Base-by-base conservation (phyloP, 352 stramenopile species). In the Globisporangium nunn region DNA sequence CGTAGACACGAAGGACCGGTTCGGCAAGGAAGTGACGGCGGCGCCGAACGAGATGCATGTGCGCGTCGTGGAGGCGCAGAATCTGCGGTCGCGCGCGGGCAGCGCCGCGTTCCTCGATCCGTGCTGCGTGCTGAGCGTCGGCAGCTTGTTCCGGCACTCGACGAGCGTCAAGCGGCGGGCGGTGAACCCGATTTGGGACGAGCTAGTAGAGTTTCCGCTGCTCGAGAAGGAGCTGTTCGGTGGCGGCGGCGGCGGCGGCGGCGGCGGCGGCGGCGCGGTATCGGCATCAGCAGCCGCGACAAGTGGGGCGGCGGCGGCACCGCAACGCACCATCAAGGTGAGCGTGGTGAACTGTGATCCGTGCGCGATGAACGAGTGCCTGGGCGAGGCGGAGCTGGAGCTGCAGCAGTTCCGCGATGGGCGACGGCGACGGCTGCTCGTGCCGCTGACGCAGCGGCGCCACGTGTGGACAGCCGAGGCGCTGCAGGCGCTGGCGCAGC, bases 31-130 rank as follows among this genome's bases (percentile, higher is more conserved):
- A 17, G 59, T 85, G 14, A 14, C 39, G 7, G 54, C 64, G 12
- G 55, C 58, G 33, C 68, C 70, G n/a, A 81, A 79, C 59, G 68
- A 85, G 50, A 81, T 85, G 72, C 75, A 85, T 54, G 50, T 85
- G 35, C 59, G 61, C 15, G 62, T 85, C 17, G 50, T 79, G 12
- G 75, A 85, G 49, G 75, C 62, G 4, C 75, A 78, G 56, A 82
- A 85, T 54, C 57, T 82, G 28, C 60, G 68, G 31, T 64, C 63
- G 39, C 54, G 68, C 11, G 62, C 70, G 43, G 52, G 45, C 11
- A 59, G 48, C n/a, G 66, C 66, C 18, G 60, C 48, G n/a, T 53
- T 71, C 30, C 64, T 85, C 11, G 72, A 85, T 47, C 75, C 75
- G 46, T 85, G 79, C 60, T 79, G 70, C 47, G 75, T 85, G 3